Evolutionary conservation across 2,329 filamentous ascomycete species (phyloP).

Genomic region (Aspergillus fumigatiaffinis): DNA sequence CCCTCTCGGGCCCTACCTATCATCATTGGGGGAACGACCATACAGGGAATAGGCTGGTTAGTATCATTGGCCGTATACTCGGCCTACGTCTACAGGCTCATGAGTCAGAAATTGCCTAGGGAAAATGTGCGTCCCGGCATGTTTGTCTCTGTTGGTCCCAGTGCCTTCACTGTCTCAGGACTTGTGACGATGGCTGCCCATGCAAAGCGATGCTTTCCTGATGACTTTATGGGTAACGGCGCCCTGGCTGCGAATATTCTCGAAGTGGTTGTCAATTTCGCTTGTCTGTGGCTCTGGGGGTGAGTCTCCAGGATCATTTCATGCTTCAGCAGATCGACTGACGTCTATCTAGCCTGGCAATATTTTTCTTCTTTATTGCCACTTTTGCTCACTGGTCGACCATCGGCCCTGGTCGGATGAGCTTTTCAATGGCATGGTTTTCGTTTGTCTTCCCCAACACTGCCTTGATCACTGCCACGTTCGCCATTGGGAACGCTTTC

Average conservation of each 20-base stretch:
- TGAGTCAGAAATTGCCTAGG: conserved; percentile 79
- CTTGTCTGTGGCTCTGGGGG: conserved; percentile 76
- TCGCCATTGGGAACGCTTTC: conserved; percentile 63
- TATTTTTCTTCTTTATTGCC: conserved; percentile 81
- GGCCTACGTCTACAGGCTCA: conserved; percentile 78
- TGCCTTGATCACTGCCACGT: conserved; percentile 67
- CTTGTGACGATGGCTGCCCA: conserved; percentile 55
- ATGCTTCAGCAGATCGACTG: conserved; percentile 5
- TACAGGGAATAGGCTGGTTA: conserved; percentile 63
- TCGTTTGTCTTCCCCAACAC: conserved; percentile 81
- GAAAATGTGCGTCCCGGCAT: conserved; percentile 75
- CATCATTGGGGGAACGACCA: conserved; percentile 56
- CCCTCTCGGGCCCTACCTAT: conserved; percentile 47
- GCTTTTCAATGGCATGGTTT: conserved; percentile 83
- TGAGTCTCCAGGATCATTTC: conserved; percentile 18
- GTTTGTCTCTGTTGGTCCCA: conserved; percentile 79
- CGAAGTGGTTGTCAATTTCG: conserved; percentile 56
- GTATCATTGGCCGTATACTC: conserved; percentile 75
- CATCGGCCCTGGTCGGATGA: conserved; percentile 56
- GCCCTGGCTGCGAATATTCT: conserved; percentile 53
- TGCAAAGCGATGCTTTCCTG: conserved; percentile 46
- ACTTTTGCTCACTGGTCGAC: conserved; percentile 72
- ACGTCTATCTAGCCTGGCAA: conserved; percentile 51
- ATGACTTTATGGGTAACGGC: conserved; percentile 56
- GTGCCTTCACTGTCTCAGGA: conserved; percentile 63